Conservation (phyloP, 2,329 filamentous ascomycete genomes). For the Beauveria rudraprayagi region DNA sequence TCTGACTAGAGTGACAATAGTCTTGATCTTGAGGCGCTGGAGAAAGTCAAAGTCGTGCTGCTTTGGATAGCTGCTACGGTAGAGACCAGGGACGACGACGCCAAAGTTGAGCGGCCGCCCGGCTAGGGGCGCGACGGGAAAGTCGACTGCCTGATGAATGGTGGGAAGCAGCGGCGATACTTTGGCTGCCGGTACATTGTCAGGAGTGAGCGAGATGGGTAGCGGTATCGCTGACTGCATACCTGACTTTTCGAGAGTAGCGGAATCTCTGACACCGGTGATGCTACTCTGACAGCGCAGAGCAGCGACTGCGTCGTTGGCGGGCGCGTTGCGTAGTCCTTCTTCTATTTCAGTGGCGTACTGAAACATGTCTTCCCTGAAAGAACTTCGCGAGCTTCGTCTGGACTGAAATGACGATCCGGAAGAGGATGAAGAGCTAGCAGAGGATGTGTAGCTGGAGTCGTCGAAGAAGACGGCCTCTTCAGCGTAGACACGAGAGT, state of each 20-base stretch:
- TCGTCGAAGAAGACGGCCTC: conserved; percentile 14
- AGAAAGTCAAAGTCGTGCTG: conserved; percentile 64
- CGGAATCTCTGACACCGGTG: background rate
- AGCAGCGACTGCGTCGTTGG: background rate
- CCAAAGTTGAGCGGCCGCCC: conserved; percentile 64
- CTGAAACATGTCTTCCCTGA: conserved; percentile 21
- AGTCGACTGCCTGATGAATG: conserved; percentile 3
- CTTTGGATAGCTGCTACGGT: conserved; percentile 73
- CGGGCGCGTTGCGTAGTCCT: conserved; percentile 2
- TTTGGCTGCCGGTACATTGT: background rate
- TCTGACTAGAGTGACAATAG: conserved; percentile 63
- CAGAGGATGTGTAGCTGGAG: conserved; percentile 1
- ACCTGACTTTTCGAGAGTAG: conserved; percentile 7
- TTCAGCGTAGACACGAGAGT: conserved; percentile 17
- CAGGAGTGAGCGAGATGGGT: background rate
- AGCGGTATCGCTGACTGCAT: background rate
- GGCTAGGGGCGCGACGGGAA: conserved; percentile 17
- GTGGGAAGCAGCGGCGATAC: background rate
- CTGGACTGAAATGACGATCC: conserved; percentile 20
- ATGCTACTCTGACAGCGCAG: background rate
- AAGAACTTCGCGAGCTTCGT: conserved; percentile 23
- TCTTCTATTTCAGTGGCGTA: conserved; percentile 19
- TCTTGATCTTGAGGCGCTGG: conserved; percentile 61
- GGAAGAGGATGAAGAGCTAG: conserved; percentile 5
- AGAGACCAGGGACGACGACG: conserved; percentile 64